A percentile compares a stretch with the other conserved stretches of the same genome.
phyloP scores from a whole-genome alignment of 306 rosid species.

The Vigna hirtella region DNA sequence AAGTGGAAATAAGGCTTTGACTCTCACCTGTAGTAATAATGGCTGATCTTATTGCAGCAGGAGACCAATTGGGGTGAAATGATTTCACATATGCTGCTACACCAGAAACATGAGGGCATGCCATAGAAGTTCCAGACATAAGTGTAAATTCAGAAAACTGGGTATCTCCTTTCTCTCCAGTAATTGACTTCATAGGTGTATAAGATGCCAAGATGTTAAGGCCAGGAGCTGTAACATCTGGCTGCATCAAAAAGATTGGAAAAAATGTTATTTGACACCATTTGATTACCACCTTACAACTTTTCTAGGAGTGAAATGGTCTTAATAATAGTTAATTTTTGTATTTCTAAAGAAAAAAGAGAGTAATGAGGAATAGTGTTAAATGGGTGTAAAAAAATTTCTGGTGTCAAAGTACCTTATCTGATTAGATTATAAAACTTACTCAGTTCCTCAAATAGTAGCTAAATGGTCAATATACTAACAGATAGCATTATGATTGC shows the following conservation, averaged over 20 bases:
- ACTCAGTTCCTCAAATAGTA: conserved; percentile 1
- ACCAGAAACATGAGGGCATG: conserved; percentile 95
- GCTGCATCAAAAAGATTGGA: conserved; percentile 53
- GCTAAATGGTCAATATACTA: conserved; percentile 12
- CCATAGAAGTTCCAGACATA: conserved; percentile 96
- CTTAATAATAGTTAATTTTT: too few relatives aligned
- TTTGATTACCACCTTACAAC: too few relatives aligned
- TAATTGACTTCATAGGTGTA: conserved; percentile 69
- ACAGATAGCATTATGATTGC: neutral
- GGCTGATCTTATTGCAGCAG: conserved; percentile 82
- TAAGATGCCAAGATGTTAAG: conserved; percentile 78
- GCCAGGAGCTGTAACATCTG: conserved; percentile 93
- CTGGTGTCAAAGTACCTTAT: too few relatives aligned
- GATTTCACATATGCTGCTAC: conserved; percentile 88
- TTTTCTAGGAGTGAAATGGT: too few relatives aligned
- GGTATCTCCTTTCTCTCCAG: conserved; percentile 75
- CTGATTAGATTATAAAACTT: neutral
- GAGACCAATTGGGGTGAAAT: conserved; percentile 84
- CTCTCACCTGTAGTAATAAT: conserved; percentile 76
- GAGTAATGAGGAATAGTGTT: too few relatives aligned
- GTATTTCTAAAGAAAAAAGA: too few relatives aligned
- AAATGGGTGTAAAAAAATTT: too few relatives aligned
- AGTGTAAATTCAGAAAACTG: conserved; percentile 80
- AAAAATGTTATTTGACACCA: too few relatives aligned
- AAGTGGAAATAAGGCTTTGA: neutral